These are phyloP conservation scores for Cladosporium cucumerinum DNA, from an alignment of 2,329 filamentous ascomycete genomes.

Conservation along the genomic window DNA sequence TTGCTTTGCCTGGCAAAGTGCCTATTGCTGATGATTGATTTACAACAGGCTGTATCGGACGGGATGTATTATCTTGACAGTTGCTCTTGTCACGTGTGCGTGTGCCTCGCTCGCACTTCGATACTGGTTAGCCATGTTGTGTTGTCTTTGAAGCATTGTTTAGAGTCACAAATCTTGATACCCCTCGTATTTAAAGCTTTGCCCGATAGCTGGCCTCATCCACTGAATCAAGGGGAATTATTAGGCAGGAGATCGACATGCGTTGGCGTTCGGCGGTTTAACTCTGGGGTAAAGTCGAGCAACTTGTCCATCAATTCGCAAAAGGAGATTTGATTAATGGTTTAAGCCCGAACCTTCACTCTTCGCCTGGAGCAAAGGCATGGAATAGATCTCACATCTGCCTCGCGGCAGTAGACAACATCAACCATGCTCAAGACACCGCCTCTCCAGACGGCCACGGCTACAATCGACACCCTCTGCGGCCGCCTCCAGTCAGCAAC, in stretches of 20 bases:
- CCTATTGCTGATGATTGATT: background rate
- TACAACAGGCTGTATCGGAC: background rate
- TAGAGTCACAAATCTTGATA: background rate
- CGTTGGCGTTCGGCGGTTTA: background rate
- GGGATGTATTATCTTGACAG: constrained; percentile 8
- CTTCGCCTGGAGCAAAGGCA: background rate
- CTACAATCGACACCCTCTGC: constrained; percentile 88
- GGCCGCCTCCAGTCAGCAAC: constrained; percentile 84
- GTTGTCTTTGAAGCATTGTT: background rate
- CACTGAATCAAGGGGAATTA: background rate
- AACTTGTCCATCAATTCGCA: constrained; percentile 10
- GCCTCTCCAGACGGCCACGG: constrained; percentile 91
- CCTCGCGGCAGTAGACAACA: constrained; percentile 10
- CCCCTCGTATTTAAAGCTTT: background rate
- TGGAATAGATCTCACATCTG: constrained; percentile 6
- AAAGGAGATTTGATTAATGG: constrained; percentile 2
- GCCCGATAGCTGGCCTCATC: background rate
- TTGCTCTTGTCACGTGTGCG: constrained; percentile 9
- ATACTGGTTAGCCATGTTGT: no score
- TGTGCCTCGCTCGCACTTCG: background rate
- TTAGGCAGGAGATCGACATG: background rate
- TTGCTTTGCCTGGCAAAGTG: no score
- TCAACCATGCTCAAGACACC: constrained; percentile 62
- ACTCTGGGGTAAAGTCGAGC: constrained; percentile 1
- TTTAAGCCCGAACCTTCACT: background rate